phyloP scores from a whole-genome alignment of 2,329 filamentous ascomycete species.

The Sclerotinia spermophila region DNA sequence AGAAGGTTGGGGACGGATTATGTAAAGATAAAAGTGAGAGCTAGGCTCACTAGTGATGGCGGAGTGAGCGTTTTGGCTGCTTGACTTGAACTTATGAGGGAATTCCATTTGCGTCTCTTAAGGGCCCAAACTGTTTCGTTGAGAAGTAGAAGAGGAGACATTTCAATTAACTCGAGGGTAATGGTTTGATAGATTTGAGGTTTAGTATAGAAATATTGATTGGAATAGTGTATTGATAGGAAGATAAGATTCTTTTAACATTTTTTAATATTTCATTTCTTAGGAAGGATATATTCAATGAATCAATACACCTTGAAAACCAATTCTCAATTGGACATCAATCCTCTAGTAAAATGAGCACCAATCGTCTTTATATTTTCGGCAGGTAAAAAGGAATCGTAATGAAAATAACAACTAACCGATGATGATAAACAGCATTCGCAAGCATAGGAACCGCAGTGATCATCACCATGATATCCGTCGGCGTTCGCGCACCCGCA shows the following conservation, averaged over 20 bases:
- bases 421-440: conserved; percentile 42
- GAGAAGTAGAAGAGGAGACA: not conserved
- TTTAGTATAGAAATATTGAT: too few relatives aligned
- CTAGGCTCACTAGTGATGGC: conserved; percentile 3
- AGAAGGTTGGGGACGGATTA: conserved; percentile 1
- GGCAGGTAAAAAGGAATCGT: not conserved
- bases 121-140: not conserved
- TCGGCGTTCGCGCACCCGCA: not conserved
- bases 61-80: conserved; percentile 6
- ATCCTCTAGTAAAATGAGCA: not conserved
- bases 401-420: not conserved
- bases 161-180: not conserved
- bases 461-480: conserved; percentile 52
- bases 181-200: not conserved
- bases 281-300: too few relatives aligned
- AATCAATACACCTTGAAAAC: too few relatives aligned
- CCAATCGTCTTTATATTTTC: not conserved
- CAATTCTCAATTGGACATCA: not conserved
- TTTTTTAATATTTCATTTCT: not conserved
- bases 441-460: conserved; percentile 52
- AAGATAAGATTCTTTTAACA: too few relatives aligned
- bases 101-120: too few relatives aligned
- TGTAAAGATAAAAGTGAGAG: not conserved
- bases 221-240: not conserved
- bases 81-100: not conserved